Evolutionary conservation across 805 yeast species (phyloP).

Genomic region (Ogataea saltuana): DNA sequence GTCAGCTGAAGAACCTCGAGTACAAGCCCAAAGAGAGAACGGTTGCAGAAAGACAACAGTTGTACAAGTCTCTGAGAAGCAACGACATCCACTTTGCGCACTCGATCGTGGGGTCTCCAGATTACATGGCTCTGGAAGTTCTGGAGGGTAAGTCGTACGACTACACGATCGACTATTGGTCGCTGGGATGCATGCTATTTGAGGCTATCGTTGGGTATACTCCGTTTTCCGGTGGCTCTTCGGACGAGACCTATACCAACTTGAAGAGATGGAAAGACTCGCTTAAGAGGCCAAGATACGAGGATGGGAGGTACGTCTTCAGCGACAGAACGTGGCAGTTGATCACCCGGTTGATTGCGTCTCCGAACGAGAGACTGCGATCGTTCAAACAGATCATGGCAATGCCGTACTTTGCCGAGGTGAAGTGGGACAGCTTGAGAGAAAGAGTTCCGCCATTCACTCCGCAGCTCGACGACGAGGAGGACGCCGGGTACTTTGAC

Average conservation of each 20-base stretch:
- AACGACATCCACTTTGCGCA: constrained; percentile 85
- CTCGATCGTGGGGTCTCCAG: constrained; percentile 97
- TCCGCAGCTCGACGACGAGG: constrained; percentile 95
- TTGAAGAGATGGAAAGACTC: constrained; percentile 90
- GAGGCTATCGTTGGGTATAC: constrained; percentile 97
- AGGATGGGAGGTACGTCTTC: constrained; percentile 87
- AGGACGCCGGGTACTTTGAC: constrained; percentile 98
- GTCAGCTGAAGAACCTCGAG: constrained; percentile 70
- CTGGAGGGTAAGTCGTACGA: constrained; percentile 92
- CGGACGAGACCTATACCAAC: constrained; percentile 93
- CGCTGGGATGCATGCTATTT: constrained; percentile 94
- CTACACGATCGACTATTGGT: constrained; percentile 98
- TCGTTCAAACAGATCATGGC: constrained; percentile 78
- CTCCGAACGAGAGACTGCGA: constrained; percentile 72
- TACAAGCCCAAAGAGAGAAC: constrained; percentile 69
- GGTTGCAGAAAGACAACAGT: constrained; percentile 80
- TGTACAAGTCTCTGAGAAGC: constrained; percentile 77
- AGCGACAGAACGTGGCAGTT: constrained; percentile 96
- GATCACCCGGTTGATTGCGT: constrained; percentile 75
- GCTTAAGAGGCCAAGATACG: constrained; percentile 85
- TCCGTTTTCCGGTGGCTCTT: constrained; percentile 91
- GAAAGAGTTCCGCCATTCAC: constrained; percentile 86
- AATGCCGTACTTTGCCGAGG: constrained; percentile 81
- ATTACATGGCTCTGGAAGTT: constrained; percentile 98
- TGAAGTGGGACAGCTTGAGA: constrained; percentile 74